A percentile compares a stretch with the other conserved stretches of the same genome.
Evolutionary conservation across 179 eudicot species (phyloP).

Genomic region (Spergularia azorica): DNA sequence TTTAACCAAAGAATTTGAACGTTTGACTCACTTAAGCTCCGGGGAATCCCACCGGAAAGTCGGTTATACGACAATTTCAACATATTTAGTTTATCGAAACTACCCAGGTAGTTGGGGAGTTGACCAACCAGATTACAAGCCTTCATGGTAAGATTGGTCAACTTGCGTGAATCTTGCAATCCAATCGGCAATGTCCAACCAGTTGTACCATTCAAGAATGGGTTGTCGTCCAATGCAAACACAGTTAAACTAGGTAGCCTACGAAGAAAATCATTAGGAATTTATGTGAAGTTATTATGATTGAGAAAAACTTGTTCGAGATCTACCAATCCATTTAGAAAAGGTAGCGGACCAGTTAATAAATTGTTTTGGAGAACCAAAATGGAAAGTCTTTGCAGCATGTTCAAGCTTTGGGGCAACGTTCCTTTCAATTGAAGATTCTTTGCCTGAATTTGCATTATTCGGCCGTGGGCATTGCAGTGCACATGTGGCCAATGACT

Average conservation of each 20-base stretch:
- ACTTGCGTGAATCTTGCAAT: constrained; percentile 58
- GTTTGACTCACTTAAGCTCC: constrained; percentile 51
- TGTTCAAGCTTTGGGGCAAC: constrained; percentile 63
- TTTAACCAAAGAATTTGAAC: constrained; percentile 74
- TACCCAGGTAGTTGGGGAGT: constrained; percentile 73
- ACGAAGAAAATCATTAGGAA: constrained; percentile 77
- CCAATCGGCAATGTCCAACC: constrained; percentile 75
- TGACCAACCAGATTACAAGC: constrained; percentile 66
- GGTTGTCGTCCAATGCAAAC: constrained; percentile 69
- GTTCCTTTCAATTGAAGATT: constrained; percentile 63
- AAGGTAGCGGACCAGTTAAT: constrained; percentile 67
- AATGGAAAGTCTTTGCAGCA: constrained; percentile 51
- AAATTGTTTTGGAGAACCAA: constrained; percentile 78
- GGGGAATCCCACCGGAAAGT: constrained; percentile 64
- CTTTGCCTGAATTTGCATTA: constrained; percentile 73
- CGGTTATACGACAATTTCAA: constrained; percentile 57
- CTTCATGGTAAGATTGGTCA: constrained; percentile 57
- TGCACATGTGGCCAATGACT: constrained; percentile 64
- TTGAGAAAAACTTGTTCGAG: constrained; percentile 66
- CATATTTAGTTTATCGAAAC: constrained; percentile 50
- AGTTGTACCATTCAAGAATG: constrained; percentile 51
- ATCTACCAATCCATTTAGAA: constrained; percentile 62
- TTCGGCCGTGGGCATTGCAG: constrained; percentile 47
- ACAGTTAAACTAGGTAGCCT: constrained; percentile 64
- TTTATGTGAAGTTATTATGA: constrained; percentile 61